These are phyloP conservation scores for Trichophyton rubrum DNA, from an alignment of 2,329 filamentous ascomycete genomes.

Conservation along the genomic window DNA sequence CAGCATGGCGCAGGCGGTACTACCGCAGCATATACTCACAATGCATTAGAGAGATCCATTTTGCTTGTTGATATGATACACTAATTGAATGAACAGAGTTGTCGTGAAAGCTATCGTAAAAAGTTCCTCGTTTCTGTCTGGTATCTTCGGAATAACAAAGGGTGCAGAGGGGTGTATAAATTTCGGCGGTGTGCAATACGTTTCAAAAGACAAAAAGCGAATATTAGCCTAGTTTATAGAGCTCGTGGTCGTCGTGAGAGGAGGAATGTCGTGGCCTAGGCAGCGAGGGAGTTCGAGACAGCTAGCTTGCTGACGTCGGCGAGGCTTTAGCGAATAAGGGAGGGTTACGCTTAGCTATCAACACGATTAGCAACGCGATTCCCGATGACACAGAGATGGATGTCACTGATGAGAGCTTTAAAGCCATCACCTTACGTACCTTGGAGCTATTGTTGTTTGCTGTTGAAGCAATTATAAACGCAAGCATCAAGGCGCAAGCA, in stretches of 20 bases:
- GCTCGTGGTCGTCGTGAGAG: not conserved
- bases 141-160: not conserved
- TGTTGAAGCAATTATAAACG: not conserved
- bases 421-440: not conserved
- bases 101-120: not conserved
- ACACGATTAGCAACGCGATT: not conserved
- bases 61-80: conserved; percentile 22
- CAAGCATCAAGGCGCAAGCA: not conserved
- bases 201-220: not conserved
- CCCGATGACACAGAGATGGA: not conserved
- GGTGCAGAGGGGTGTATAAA: not conserved
- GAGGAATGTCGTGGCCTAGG: not conserved
- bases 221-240: not conserved
- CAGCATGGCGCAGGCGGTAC: not conserved
- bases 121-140: not conserved
- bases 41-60: conserved; percentile 89
- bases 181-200: not conserved
- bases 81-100: not conserved
- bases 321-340: not conserved
- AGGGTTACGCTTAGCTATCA: not conserved
- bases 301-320: not conserved
- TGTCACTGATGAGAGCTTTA: not conserved
- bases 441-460: not conserved
- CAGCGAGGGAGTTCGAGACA: not conserved
- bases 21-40: conserved; percentile 51